Conservation (phyloP, 2,329 filamentous ascomycete species). For the Gnomoniopsis sp. region DNA sequence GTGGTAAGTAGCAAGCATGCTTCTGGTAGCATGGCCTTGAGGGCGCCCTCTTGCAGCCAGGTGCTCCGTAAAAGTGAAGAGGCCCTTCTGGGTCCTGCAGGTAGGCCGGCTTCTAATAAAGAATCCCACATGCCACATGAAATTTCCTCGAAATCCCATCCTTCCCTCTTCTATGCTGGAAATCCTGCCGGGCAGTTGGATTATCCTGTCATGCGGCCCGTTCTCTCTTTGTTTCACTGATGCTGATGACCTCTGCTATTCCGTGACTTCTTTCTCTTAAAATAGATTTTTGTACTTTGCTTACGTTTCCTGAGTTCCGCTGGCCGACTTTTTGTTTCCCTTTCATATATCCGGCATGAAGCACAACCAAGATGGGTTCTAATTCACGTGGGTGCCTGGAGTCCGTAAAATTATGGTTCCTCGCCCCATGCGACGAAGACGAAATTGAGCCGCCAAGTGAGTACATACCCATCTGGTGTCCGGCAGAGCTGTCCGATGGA, state of each 20-base stretch:
- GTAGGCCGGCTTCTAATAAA: conserved; percentile 19
- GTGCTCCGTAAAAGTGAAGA: neutral
- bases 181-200: conserved; percentile 4
- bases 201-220: conserved; percentile 12
- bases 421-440: conserved; percentile 29
- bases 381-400: conserved; percentile 44
- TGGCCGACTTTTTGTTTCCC: conserved; percentile 24
- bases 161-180: conserved; percentile 7
- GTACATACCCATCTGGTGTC: neutral
- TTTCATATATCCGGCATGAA: conserved; percentile 20
- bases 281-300: conserved; percentile 3
- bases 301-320: conserved; percentile 18
- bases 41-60: conserved; percentile 8
- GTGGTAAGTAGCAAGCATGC: neutral
- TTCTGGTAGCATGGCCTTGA: conserved; percentile 2
- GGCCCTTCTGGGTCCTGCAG: conserved; percentile 12
- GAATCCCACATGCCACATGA: conserved; percentile 17
- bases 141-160: conserved; percentile 1
- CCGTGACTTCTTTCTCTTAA: neutral
- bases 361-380: conserved; percentile 16
- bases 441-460: conserved; percentile 8
- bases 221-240: conserved; percentile 10
- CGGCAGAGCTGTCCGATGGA: neutral
- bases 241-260: conserved; percentile 11
- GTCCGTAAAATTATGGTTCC: conserved; percentile 41